phyloP scores from a whole-genome alignment of 768 basidiomycete genomes.

The Agrocybe chaxingu region DNA sequence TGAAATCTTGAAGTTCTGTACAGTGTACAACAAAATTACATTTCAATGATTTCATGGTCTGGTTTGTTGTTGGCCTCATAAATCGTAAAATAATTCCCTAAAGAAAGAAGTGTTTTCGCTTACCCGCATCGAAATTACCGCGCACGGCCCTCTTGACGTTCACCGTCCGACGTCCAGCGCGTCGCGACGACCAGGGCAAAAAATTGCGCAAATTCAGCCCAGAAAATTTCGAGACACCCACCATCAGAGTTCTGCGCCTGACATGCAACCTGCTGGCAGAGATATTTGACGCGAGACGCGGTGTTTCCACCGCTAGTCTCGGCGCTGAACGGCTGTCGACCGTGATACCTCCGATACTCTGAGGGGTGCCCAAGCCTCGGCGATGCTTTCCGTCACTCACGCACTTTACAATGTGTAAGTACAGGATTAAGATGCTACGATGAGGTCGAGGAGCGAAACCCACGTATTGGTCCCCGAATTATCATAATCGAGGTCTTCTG shows the following conservation, averaged over 20 bases:
- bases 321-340: conserved; percentile 56
- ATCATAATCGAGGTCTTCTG: conserved; percentile 60
- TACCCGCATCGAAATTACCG: conserved; percentile 43
- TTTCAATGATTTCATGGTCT: too few species aligned
- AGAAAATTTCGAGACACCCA: conserved; percentile 13
- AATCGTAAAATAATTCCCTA: too few species aligned
- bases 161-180: too few species aligned
- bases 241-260: conserved; percentile 49
- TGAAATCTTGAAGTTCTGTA: too few species aligned
- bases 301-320: conserved; percentile 61
- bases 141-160: too few species aligned
- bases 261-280: conserved; percentile 44
- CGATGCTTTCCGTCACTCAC: conserved; percentile 56
- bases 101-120: background rate
- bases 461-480: conserved; percentile 33
- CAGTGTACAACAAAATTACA: too few species aligned
- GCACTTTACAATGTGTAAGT: conserved; percentile 18
- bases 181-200: background rate
- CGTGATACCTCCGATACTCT: conserved; percentile 45
- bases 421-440: background rate
- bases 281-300: conserved; percentile 42
- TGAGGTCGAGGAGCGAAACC: background rate
- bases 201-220: background rate
- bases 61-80: too few species aligned
- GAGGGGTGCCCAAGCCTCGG: conserved; percentile 41